phyloP scores from a whole-genome alignment of 495 filamentous ascomycete genomes.

The Clavariopsis aquatica region DNA sequence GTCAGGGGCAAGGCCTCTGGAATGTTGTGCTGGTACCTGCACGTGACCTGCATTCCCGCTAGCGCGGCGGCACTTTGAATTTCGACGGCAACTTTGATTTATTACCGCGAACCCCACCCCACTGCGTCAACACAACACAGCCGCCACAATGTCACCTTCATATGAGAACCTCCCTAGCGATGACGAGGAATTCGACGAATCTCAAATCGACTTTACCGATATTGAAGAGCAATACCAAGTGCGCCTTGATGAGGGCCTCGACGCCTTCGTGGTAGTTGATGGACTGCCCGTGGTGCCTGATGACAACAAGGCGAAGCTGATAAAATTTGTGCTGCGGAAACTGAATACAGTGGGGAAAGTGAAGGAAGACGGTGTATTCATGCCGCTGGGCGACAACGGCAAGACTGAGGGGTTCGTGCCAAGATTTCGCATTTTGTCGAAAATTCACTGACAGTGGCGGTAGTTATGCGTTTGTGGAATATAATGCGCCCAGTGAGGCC shows the following conservation, averaged over 20 bases:
- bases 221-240: conserved; percentile 91
- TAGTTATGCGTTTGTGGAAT: conserved; percentile 82
- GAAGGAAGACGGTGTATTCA: conserved; percentile 82
- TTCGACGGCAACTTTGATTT: conserved; percentile 7
- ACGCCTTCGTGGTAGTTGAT: conserved; percentile 93
- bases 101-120: conserved; percentile 3
- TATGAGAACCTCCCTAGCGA: conserved; percentile 67
- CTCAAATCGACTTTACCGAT: conserved; percentile 92
- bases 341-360: conserved; percentile 79
- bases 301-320: conserved; percentile 81
- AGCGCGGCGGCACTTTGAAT: conserved; percentile 21
- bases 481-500: conserved; percentile 87
- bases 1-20: neutral
- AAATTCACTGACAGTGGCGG: conserved; percentile 7
- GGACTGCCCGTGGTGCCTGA: conserved; percentile 83
- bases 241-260: conserved; percentile 89
- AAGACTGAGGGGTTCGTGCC: conserved; percentile 75
- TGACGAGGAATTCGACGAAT: conserved; percentile 81
- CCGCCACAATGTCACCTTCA: conserved; percentile 65
- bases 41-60: neutral
- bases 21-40: neutral
- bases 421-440: neutral
- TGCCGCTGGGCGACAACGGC: conserved; percentile 83
- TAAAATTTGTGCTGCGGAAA: conserved; percentile 93
- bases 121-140: conserved; percentile 15